Base-by-base conservation (phyloP, 2,329 filamentous ascomycete species). In the Endoconidiophora polonica region DNA sequence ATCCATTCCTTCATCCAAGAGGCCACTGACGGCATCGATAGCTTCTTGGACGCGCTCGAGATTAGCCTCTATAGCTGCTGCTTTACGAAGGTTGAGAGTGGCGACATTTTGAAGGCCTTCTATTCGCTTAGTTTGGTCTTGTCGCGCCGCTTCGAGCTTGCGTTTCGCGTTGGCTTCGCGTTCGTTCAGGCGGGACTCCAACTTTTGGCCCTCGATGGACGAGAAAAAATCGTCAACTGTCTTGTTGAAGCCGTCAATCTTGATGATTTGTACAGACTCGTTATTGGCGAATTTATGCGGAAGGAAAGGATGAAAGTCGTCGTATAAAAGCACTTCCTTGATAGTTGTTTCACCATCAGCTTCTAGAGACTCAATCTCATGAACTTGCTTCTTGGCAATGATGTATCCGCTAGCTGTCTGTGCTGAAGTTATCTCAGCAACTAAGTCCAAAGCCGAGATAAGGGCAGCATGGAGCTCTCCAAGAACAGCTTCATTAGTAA, bases 151-250 rank as follows among this genome's bases (percentile, higher is more conserved):
- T 37, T 94, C 85, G 3, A 98, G 71, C 62, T 93, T 94, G 59
- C 77, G 78, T 64, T 81, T 84, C 2, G 91, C 91, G 3, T 74
- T 72, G 18, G 82, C 78, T 63, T 98, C 87, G 45, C 82, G 77
- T 62, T 96, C 90, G 3, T 77, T 78, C 3, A 96, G 67, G 48
- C 79, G 76, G 1, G 86, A 93, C 62, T 94, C 83, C 1, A 96
- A 71, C 61, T 86, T 94, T 61, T 95, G 90, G 0, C 88, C 86
- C 65, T 98, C 91, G 23, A 96, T 77, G 0, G 90, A 96, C 0
- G 91, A 96, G 63, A 94, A 96, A 67, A 95, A 98, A 57, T 94
- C 86, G 60, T 98, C 91, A 0, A 94, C 87, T 0, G 87, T 91
- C 60, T 83, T 83, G 63, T 95, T 95, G 69, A 93, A 96, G 7